Base-by-base conservation (phyloP, 345 rosid species). In the Orychophragmus violaceus region DNA sequence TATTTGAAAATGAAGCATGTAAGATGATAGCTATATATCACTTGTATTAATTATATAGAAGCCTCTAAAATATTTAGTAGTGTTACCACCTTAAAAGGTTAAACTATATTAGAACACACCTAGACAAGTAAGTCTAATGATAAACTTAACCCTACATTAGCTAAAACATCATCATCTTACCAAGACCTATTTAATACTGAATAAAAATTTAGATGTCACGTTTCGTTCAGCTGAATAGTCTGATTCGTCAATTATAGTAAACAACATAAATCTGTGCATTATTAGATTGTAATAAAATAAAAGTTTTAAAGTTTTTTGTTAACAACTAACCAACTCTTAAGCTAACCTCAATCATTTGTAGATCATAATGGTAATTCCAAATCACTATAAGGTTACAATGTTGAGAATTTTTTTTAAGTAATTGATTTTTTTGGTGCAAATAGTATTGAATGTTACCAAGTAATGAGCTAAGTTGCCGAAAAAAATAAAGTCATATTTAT, bases 81-180 rank as follows among this genome's bases (percentile, higher is more conserved):
- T 11, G 18, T 27, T 29, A 53, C 36, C 37, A 53, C 63, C 67
- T 39, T 39, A 12, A 16, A 62, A 71, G 45, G 45, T 14, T 39
- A 12, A 48, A 44, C 28, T 29, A 41, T 46, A 62, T 54, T 54
- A 23, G 23, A 62, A 53, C 69, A 61, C 57, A 24, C 75, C 23
- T 45, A 36, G 36, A 64, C 50, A 54, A 33, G 50, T 18, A 36
- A 17, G 52, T 19, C 53, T 54, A 53, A 17, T 36, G 53, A 64
- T 57, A 45, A 32, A 70, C 23, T 70, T 41, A 64, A 56, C 41
- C 50, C 42, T 56, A 35, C 60, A 12, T 49, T 57, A 71, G 59
- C 53, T 64, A 64, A 46, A 30, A 72, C 46, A 37, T 72, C 71
- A 49, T 27, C 51, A 57, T 72, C 66, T 37, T 35, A 37, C 21